Conservation (phyloP, 805 yeast species). For the Candida dendrica region DNA sequence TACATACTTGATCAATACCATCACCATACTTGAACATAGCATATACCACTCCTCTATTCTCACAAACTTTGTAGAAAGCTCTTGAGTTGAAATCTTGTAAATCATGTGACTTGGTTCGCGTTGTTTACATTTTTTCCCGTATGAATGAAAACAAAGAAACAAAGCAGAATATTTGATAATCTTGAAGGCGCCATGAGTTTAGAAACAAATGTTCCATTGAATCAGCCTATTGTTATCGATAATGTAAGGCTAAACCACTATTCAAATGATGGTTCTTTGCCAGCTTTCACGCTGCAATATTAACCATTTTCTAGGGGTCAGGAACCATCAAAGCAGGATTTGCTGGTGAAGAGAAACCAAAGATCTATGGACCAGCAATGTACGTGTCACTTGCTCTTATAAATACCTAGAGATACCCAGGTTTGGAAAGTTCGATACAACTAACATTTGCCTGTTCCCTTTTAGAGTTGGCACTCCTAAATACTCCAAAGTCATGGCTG, state of each 20-base stretch:
- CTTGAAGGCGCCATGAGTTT: not conserved
- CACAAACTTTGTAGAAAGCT: not conserved
- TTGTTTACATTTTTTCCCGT: not conserved
- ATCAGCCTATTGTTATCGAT: constrained; percentile 74
- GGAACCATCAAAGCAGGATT: constrained; percentile 84
- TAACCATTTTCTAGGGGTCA: constrained; percentile 47
- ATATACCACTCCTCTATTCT: not conserved
- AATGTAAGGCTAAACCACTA: constrained; percentile 29
- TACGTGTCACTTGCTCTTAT: too few species aligned
- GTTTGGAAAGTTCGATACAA: too few species aligned
- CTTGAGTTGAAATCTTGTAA: too few species aligned
- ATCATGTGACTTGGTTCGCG: not conserved
- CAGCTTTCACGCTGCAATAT: not conserved
- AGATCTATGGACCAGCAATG: constrained; percentile 52
- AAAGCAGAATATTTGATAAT: not conserved
- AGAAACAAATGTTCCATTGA: constrained; percentile 27
- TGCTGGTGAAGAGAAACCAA: constrained; percentile 86
- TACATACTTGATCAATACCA: not conserved
- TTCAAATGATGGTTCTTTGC: not conserved
- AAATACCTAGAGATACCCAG: too few species aligned
- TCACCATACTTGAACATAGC: not conserved
- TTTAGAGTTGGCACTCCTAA: constrained; percentile 70
- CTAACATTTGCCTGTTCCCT: too few species aligned
- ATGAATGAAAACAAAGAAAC: not conserved
- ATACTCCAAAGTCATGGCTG: constrained; percentile 77